A percentile compares a stretch with the other conserved stretches of the same genome.
Conservation (phyloP, 192 early-diverging fungal species). For the Coemansia sp. region DNA sequence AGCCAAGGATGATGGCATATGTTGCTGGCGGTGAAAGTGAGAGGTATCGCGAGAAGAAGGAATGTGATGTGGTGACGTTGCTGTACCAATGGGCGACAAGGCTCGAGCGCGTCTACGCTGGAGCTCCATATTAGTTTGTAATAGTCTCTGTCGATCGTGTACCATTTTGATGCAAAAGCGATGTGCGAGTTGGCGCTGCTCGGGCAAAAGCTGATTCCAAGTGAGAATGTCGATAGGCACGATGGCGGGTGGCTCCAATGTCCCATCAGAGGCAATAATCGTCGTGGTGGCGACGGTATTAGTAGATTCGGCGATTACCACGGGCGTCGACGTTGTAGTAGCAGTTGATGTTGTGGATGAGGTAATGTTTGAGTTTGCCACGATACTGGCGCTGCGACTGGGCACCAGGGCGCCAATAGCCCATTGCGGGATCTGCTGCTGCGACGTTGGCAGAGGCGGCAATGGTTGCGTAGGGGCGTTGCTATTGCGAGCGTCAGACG, state of each 20-base stretch:
- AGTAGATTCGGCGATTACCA: background rate
- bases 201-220: constrained; percentile 54
- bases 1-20: constrained; percentile 21
- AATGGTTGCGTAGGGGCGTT: background rate
- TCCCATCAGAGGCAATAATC: constrained; percentile 4
- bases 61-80: background rate
- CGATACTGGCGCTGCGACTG: constrained; percentile 3
- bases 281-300: background rate
- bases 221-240: constrained; percentile 53
- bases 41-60: constrained; percentile 5
- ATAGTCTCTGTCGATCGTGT: constrained; percentile 28
- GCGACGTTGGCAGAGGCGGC: background rate
- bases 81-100: background rate
- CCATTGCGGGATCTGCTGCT: background rate
- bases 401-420: background rate
- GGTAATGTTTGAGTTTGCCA: background rate
- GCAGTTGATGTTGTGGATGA: background rate
- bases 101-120: background rate
- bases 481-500: background rate
- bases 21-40: constrained; percentile 10
- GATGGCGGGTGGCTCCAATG: constrained; percentile 38
- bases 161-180: constrained; percentile 51
- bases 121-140: constrained; percentile 4
- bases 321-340: background rate
- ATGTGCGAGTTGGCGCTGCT: constrained; percentile 45